Evolutionary conservation across 306 rosid genomes (phyloP), one percentile per base, ranked within the genome.

Genomic region (Hippophae tibetana): DNA sequence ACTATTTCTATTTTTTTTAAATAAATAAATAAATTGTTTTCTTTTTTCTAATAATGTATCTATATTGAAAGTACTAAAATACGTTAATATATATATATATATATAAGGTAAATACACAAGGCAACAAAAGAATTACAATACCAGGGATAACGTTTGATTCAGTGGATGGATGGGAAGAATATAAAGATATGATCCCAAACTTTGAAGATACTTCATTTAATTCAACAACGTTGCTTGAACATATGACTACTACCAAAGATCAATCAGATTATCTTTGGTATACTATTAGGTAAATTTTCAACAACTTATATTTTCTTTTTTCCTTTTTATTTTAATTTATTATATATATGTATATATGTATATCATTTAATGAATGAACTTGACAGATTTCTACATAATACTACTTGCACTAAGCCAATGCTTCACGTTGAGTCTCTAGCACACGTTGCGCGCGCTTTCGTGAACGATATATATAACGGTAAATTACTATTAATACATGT

Each of bases 191-290:
- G 10, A 67, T 73, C 38, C 73, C 82, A 52, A 79, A 69, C 58
- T 79, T 72, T 12, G 76, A 76, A 46, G 66, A 77, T 42, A 77
- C 81, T 47, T 41, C 57, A 7, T 13, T 86, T 0, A 78, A 52
- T 72, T 79, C 90, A 18, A 26, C 65, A 44, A 64, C 80, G 66
- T 72, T 86, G 6, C 83, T 86, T 52, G 87, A 86, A 69, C 90
- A 86, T 18, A 86, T 64, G 86, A 83, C 71, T 23, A 78, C 78
- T 57, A 83, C 90, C 41, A 86, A 86, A 75, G 95, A 86, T 54
- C 58, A 57, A 70, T 79, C 87, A 6, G 95, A 86, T 70, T 86
- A 86, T 64, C 80, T 83, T 63, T 86, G 95, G 95, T 77, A 83
- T 59, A 78, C 79, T 60, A 42, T 77, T 48, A 76, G 90, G 95